These are phyloP conservation scores for Talaromyces sp. DNA, from an alignment of 2,329 filamentous ascomycete species.

Conservation along the genomic window DNA sequence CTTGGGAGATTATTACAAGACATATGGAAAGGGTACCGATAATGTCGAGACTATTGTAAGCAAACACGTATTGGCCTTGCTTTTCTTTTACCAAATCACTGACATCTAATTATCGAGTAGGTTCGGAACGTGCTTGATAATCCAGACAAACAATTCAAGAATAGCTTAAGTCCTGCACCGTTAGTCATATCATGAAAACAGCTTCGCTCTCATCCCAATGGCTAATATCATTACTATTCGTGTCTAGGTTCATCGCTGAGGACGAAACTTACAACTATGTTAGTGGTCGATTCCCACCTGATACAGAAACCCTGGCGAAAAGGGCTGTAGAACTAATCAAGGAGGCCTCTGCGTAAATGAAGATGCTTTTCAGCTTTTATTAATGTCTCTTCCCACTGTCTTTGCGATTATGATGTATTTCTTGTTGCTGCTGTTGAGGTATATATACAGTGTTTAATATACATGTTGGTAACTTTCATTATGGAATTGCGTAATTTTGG, in stretches of 20 bases:
- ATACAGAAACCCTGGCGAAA: conserved; percentile 40
- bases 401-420: background rate
- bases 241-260: conserved; percentile 18
- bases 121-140: conserved; percentile 45
- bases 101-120: conserved; percentile 24
- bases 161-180: conserved; percentile 14
- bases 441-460: background rate
- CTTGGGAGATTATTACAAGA: conserved; percentile 57
- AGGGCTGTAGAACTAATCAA: conserved; percentile 43
- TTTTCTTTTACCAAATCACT: background rate
- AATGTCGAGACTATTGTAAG: conserved; percentile 49
- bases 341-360: conserved; percentile 16
- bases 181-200: background rate
- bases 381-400: background rate
- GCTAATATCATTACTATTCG: background rate
- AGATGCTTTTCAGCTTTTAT: background rate
- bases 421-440: background rate
- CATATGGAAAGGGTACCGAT: conserved; percentile 52
- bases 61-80: background rate
- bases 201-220: background rate
- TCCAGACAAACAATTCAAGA: conserved; percentile 38
- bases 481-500: conserved; percentile 6
- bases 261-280: conserved; percentile 42
- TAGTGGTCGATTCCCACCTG: conserved; percentile 19
- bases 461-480: background rate